These are phyloP conservation scores for Cystofilobasidium ferigula DNA, from an alignment of 768 basidiomycete species.

Conservation along the genomic window DNA sequence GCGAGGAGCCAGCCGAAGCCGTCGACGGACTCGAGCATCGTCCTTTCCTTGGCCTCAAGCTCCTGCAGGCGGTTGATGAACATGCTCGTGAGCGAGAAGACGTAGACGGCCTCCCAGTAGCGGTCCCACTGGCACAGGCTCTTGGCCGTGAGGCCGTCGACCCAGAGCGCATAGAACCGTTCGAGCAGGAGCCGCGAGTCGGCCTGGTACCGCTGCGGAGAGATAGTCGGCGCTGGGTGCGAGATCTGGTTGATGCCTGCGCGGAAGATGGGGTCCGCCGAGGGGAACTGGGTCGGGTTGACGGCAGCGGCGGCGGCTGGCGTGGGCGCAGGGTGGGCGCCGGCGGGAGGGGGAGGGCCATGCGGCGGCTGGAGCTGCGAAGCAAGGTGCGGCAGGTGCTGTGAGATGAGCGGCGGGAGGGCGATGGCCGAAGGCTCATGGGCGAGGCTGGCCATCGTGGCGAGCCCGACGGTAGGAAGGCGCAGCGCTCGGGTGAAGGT, in stretches of 20 bases:
- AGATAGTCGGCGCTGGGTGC: background rate
- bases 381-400: background rate
- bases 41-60: background rate
- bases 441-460: too few species aligned
- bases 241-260: conserved; percentile 18
- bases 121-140: background rate
- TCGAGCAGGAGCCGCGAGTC: conserved; percentile 13
- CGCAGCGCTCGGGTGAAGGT: too few species aligned
- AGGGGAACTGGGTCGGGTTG: background rate
- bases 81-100: conserved; percentile 7
- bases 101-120: conserved; percentile 11
- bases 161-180: conserved; percentile 17
- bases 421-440: background rate
- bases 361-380: background rate
- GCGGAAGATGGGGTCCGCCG: conserved; percentile 10
- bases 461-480: too few species aligned
- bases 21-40: background rate
- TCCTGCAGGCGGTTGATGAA: background rate
- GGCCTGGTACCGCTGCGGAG: conserved; percentile 6
- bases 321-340: too few species aligned
- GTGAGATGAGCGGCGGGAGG: background rate
- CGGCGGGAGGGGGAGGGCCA: too few species aligned
- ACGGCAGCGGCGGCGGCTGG: too few species aligned
- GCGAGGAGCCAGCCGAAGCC: conserved; percentile 9
- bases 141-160: conserved; percentile 2